These are phyloP conservation scores for Biscogniauxia marginata DNA, from an alignment of 2,329 filamentous ascomycete genomes.

Conservation along the genomic window DNA sequence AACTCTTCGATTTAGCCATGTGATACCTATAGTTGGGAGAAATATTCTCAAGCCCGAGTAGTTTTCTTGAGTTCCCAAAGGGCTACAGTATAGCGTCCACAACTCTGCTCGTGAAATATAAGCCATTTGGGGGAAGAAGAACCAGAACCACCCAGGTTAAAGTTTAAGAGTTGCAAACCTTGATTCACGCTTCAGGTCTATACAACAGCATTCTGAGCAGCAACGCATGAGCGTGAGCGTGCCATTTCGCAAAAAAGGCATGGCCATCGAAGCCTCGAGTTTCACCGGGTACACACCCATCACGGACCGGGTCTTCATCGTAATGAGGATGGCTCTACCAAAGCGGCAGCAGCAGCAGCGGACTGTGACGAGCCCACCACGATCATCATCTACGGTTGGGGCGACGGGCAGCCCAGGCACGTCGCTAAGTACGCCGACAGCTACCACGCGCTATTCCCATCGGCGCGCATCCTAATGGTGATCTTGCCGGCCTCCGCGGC, in stretches of 20 bases:
- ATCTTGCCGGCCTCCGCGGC: slow-evolving; percentile 50
- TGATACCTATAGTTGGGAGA: neutral
- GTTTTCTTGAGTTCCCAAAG: too few relatives aligned
- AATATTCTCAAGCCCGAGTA: too few relatives aligned
- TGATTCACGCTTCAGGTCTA: too few relatives aligned
- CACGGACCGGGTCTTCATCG: slow-evolving; percentile 48
- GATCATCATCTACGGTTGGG: slow-evolving; percentile 57
- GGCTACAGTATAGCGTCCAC: too few relatives aligned
- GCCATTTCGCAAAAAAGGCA: slow-evolving; percentile 2
- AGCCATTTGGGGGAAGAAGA: too few relatives aligned
- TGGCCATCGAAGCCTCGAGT: slow-evolving; percentile 18
- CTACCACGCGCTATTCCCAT: slow-evolving; percentile 50
- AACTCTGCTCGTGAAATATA: too few relatives aligned
- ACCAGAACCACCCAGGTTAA: too few relatives aligned
- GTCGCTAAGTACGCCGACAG: slow-evolving; percentile 55
- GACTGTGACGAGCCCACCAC: slow-evolving; percentile 36
- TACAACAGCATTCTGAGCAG: too few relatives aligned
- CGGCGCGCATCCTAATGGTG: slow-evolving; percentile 49
- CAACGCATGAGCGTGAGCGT: too few relatives aligned
- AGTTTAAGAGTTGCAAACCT: too few relatives aligned
- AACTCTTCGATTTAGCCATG: too few relatives aligned
- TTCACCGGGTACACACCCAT: slow-evolving; percentile 47
- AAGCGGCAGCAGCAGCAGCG: slow-evolving; percentile 16
- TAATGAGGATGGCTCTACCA: slow-evolving; percentile 31
- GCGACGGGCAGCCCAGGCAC: slow-evolving; percentile 54